Evolutionary conservation across 768 basidiomycete species (phyloP).

Genomic region (Mycena pura): DNA sequence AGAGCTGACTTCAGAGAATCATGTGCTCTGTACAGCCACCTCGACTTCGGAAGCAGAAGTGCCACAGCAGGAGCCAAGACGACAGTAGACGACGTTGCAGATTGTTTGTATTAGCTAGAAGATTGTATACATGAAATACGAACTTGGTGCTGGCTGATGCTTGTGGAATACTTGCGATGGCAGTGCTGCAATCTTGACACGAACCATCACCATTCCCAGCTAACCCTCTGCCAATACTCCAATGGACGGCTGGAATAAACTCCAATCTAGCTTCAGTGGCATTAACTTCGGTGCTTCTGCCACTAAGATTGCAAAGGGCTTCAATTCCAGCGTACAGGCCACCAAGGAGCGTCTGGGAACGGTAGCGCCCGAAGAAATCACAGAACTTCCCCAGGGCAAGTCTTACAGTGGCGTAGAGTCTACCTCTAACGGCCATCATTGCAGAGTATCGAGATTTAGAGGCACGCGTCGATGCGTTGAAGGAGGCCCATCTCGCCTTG

Average conservation of each 20-base stretch:
- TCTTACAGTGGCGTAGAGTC: background rate
- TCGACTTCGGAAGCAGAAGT: too few species aligned
- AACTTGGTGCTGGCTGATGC: slow-evolving; percentile 2
- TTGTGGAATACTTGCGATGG: too few species aligned
- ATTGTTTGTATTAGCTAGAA: too few species aligned
- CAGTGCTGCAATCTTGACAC: slow-evolving; percentile 4
- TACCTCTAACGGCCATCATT: background rate
- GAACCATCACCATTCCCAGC: background rate
- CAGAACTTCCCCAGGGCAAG: slow-evolving; percentile 89
- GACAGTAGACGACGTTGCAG: too few species aligned
- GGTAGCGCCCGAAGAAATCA: slow-evolving; percentile 90
- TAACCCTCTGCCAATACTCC: slow-evolving; percentile 41
- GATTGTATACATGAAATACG: too few species aligned
- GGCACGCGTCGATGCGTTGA: slow-evolving; percentile 90
- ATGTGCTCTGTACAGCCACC: background rate
- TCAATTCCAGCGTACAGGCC: slow-evolving; percentile 84
- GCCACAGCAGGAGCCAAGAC: too few species aligned
- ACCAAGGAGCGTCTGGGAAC: slow-evolving; percentile 89
- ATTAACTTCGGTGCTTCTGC: slow-evolving; percentile 81
- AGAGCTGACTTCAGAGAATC: background rate
- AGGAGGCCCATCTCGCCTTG: slow-evolving; percentile 73
- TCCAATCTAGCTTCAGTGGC: slow-evolving; percentile 64
- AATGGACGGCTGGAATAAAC: slow-evolving; percentile 73
- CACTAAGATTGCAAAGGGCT: slow-evolving; percentile 77
- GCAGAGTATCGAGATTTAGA: slow-evolving; percentile 98